Evolutionary conservation across 2,329 filamentous ascomycete species (phyloP).

Genomic region (Dendryphion nanum): DNA sequence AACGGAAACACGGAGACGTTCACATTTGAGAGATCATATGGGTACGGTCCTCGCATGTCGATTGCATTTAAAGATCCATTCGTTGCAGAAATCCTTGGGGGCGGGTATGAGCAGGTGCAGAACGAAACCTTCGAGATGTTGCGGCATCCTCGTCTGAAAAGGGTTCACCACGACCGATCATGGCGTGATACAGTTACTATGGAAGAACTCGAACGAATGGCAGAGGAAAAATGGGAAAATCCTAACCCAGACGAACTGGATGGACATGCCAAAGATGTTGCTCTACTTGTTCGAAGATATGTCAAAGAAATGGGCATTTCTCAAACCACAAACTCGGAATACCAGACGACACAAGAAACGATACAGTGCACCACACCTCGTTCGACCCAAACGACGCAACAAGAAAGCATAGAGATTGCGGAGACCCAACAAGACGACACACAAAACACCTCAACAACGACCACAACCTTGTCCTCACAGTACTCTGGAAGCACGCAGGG

Average conservation of each 20-base stretch:
- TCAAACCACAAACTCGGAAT: slow-evolving; percentile 15
- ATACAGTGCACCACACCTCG: slow-evolving; percentile 17
- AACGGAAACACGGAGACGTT: slow-evolving; percentile 20
- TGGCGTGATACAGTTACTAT: slow-evolving; percentile 69
- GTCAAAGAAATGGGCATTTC: slow-evolving; percentile 10
- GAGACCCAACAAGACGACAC: slow-evolving; percentile 15
- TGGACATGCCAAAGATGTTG: slow-evolving; percentile 31
- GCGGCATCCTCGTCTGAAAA: slow-evolving; percentile 73
- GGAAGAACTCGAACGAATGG: slow-evolving; percentile 66
- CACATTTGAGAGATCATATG: slow-evolving; percentile 18
- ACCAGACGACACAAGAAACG: slow-evolving; percentile 22
- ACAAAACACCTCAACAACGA: slow-evolving; percentile 9
- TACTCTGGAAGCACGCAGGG: slow-evolving; percentile 22
- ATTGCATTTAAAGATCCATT: slow-evolving; percentile 67
- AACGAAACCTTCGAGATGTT: slow-evolving; percentile 71
- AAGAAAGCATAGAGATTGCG: slow-evolving; percentile 7
- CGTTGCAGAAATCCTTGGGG: slow-evolving; percentile 77
- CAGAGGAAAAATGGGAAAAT: slow-evolving; percentile 50
- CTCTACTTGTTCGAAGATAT: slow-evolving; percentile 22
- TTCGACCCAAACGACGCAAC: slow-evolving; percentile 7
- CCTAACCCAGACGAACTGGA: slow-evolving; percentile 24
- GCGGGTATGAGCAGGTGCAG: slow-evolving; percentile 71
- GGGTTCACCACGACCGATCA: slow-evolving; percentile 73
- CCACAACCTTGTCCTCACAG: slow-evolving; percentile 11
- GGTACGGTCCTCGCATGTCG: slow-evolving; percentile 34